Evolutionary conservation across 225 moss, liverwort and hornwort genomes (phyloP).

Genomic region (Anthoceros angustus): DNA sequence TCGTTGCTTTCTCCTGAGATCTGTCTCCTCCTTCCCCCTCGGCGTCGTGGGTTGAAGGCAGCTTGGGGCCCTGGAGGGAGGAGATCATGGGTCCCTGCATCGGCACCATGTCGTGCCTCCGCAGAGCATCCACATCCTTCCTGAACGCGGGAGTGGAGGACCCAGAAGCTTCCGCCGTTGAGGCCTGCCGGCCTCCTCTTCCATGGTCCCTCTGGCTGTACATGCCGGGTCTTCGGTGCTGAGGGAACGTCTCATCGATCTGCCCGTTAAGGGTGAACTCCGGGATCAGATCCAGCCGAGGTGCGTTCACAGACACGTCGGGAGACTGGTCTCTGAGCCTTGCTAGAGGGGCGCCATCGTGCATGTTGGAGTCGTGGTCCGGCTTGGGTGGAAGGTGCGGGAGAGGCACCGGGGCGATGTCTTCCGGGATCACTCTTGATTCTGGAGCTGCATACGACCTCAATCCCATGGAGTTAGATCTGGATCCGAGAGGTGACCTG

Average conservation of each 20-base stretch:
- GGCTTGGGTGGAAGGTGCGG: slow-evolving; percentile 40
- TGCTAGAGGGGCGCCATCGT: slow-evolving; percentile 27
- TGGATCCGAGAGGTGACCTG: neutral
- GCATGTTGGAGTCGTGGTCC: slow-evolving; percentile 43
- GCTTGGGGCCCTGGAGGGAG: slow-evolving; percentile 6
- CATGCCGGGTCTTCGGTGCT: neutral
- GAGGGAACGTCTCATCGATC: slow-evolving; percentile 17
- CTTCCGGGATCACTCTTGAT: slow-evolving; percentile 49
- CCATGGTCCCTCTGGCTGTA: neutral
- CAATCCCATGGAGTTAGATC: neutral
- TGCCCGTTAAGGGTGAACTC: slow-evolving; percentile 58
- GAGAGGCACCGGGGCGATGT: slow-evolving; percentile 63
- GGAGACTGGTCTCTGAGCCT: slow-evolving; percentile 64
- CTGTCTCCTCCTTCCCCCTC: slow-evolving; percentile 27
- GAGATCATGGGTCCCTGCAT: slow-evolving; percentile 11
- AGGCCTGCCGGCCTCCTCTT: neutral
- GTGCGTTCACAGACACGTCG: slow-evolving; percentile 86
- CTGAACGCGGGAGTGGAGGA: neutral
- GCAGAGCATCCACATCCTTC: neutral
- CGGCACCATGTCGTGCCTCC: slow-evolving; percentile 8
- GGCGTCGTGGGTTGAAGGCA: slow-evolving; percentile 13
- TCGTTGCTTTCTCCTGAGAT: slow-evolving; percentile 38
- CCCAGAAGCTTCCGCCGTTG: neutral
- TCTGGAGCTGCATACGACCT: slow-evolving; percentile 4
- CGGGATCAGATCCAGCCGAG: slow-evolving; percentile 84